Conservation (phyloP, 2,329 filamentous ascomycete genomes). For the Ampelomyces quisqualis region DNA sequence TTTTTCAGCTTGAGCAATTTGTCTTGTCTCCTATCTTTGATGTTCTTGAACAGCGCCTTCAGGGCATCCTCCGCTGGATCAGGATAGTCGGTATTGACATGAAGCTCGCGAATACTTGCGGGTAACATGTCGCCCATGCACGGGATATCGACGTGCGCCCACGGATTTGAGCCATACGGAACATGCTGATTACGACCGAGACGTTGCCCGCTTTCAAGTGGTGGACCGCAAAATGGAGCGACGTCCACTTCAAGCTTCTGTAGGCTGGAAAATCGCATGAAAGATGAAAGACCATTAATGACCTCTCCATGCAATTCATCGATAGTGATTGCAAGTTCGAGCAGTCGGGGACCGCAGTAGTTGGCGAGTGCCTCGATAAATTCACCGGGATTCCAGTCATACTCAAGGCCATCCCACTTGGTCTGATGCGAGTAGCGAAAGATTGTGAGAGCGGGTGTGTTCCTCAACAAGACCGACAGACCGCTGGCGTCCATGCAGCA, state of each 20-base stretch:
- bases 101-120: slow-evolving; percentile 26
- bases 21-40: slow-evolving; percentile 23
- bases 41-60: slow-evolving; percentile 32
- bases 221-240: slow-evolving; percentile 35
- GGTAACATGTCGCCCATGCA: slow-evolving; percentile 41
- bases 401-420: slow-evolving; percentile 35
- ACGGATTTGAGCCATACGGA: slow-evolving; percentile 24
- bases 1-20: slow-evolving; percentile 21
- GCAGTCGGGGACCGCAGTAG: slow-evolving; percentile 25
- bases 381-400: slow-evolving; percentile 40
- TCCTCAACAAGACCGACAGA: slow-evolving; percentile 23
- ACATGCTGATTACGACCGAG: slow-evolving; percentile 19
- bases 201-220: slow-evolving; percentile 37
- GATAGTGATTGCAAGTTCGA: slow-evolving; percentile 36
- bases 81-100: slow-evolving; percentile 36
- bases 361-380: slow-evolving; percentile 29
- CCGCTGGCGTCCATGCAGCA: slow-evolving; percentile 38
- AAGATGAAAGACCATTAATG: slow-evolving; percentile 36
- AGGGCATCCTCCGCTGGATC: slow-evolving; percentile 24
- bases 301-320: slow-evolving; percentile 35
- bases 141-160: slow-evolving; percentile 35
- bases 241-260: slow-evolving; percentile 35
- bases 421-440: slow-evolving; percentile 41
- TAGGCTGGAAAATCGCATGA: slow-evolving; percentile 28
- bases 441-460: slow-evolving; percentile 27